A percentile compares a stretch with the other conserved stretches of the same genome.
These are phyloP conservation scores for Miscanthus sacchariflorus DNA, from an alignment of 202 grass and related monocot genomes.

Conservation along the genomic window DNA sequence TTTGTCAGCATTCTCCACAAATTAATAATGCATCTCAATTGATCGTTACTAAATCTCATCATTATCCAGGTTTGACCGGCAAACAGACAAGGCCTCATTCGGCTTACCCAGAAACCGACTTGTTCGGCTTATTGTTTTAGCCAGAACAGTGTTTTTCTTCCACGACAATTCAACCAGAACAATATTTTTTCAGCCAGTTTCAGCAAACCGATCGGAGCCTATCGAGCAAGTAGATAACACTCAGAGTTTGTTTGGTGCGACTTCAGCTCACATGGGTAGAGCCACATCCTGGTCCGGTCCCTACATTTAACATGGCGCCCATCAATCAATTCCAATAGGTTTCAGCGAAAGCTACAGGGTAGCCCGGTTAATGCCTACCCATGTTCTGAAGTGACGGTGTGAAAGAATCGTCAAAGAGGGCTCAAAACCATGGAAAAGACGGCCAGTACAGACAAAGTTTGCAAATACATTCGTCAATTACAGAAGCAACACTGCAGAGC, in stretches of 20 bases:
- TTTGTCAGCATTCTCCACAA: background rate
- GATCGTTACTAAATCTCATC: background rate
- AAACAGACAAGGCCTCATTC: background rate
- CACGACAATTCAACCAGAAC: no score
- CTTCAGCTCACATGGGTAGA: background rate
- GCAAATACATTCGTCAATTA: background rate
- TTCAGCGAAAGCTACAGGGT: background rate
- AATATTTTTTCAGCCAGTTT: no score
- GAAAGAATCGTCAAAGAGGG: background rate
- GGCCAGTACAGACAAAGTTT: background rate
- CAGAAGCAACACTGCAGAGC: background rate
- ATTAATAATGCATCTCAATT: constrained; percentile 12
- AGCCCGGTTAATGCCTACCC: background rate
- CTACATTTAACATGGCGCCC: background rate
- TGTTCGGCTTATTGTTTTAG: no score
- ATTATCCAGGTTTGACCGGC: background rate
- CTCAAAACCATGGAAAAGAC: background rate
- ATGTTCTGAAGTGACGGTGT: background rate
- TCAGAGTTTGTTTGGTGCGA: background rate
- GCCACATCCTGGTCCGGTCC: background rate
- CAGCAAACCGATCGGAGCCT: no score
- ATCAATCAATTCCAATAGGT: constrained; percentile 15
- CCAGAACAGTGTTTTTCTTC: no score
- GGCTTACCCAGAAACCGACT: no score
- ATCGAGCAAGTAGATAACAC: background rate